phyloP scores from a whole-genome alignment of 2,329 filamentous ascomycete genomes.

The Bipolaris gigantea region DNA sequence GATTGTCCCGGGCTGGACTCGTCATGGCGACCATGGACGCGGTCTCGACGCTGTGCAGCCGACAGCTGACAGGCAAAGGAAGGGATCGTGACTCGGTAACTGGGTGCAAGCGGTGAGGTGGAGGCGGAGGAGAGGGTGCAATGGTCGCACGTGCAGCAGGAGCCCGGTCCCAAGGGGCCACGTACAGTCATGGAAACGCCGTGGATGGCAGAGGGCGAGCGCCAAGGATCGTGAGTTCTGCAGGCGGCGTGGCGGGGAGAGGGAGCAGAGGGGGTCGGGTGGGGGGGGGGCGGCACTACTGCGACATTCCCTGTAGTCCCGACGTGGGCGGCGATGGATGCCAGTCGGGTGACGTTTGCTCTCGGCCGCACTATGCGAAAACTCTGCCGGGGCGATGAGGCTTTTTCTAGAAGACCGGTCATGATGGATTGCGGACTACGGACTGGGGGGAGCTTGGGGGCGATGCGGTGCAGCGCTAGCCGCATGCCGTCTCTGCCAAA shows the following conservation, averaged over 20 bases:
- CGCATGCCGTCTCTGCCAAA: conserved; percentile 7
- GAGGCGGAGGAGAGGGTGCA: background rate
- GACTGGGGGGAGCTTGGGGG: conserved; percentile 1
- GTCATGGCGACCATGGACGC: background rate
- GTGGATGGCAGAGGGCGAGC: conserved; percentile 3
- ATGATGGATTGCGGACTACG: conserved; percentile 2
- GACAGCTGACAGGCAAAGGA: conserved; percentile 2
- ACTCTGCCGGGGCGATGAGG: conserved; percentile 24
- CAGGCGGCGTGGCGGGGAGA: conserved; percentile 16
- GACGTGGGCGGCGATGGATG: conserved; percentile 20
- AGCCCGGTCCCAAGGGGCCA: conserved; percentile 31
- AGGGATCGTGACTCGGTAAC: conserved; percentile 35
- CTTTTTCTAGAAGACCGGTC: conserved; percentile 22
- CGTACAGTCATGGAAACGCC: conserved; percentile 27
- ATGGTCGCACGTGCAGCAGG: conserved; percentile 30
- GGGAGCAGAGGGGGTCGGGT: background rate
- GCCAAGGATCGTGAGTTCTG: conserved; percentile 39
- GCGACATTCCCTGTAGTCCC: conserved; percentile 1
- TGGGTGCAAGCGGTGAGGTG: conserved; percentile 26
- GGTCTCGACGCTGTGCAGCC: conserved; percentile 3
- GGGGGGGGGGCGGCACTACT: conserved; percentile 7
- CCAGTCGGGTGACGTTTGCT: conserved; percentile 3
- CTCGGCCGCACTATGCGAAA: conserved; percentile 19
- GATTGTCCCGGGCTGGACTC: background rate
- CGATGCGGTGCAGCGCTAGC: conserved; percentile 21